These are phyloP conservation scores for Salvia splendens DNA, from an alignment of 257 asterid genomes.

Conservation along the genomic window DNA sequence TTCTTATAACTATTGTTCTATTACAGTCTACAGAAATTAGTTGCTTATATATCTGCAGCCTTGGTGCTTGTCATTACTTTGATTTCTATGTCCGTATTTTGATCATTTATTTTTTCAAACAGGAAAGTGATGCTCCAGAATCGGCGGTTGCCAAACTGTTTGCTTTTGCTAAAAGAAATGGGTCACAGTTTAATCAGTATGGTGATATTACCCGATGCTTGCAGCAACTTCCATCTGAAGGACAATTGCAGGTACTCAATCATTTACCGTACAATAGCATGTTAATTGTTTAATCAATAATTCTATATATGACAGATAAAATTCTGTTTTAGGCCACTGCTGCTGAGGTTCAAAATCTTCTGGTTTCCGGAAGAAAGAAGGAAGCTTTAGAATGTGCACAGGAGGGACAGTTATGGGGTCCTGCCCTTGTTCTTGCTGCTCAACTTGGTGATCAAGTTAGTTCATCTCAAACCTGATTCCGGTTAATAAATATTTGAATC, in stretches of 20 bases:
- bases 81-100: slow-evolving; percentile 10
- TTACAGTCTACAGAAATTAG: not conserved
- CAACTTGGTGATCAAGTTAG: slow-evolving; percentile 89
- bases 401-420: slow-evolving; percentile 98
- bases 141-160: slow-evolving; percentile 82
- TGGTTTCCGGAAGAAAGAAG: slow-evolving; percentile 91
- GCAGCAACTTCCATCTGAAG: slow-evolving; percentile 88
- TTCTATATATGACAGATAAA: slow-evolving; percentile 23
- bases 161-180: slow-evolving; percentile 69
- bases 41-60: not conserved
- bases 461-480: slow-evolving; percentile 6
- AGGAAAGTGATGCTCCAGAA: slow-evolving; percentile 92
- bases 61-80: slow-evolving; percentile 18
- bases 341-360: slow-evolving; percentile 78
- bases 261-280: slow-evolving; percentile 9
- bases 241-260: slow-evolving; percentile 70
- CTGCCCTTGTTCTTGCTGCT: slow-evolving; percentile 97
- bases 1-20: not conserved
- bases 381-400: slow-evolving; percentile 94
- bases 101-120: slow-evolving; percentile 24
- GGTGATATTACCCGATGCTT: slow-evolving; percentile 66
- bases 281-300: slow-evolving; percentile 12
- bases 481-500: slow-evolving; percentile 8
- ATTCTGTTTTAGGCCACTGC: slow-evolving; percentile 68
- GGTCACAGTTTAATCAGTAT: slow-evolving; percentile 51